These are phyloP conservation scores for Mycena belliarum DNA, from an alignment of 768 basidiomycete species.

Conservation along the genomic window DNA sequence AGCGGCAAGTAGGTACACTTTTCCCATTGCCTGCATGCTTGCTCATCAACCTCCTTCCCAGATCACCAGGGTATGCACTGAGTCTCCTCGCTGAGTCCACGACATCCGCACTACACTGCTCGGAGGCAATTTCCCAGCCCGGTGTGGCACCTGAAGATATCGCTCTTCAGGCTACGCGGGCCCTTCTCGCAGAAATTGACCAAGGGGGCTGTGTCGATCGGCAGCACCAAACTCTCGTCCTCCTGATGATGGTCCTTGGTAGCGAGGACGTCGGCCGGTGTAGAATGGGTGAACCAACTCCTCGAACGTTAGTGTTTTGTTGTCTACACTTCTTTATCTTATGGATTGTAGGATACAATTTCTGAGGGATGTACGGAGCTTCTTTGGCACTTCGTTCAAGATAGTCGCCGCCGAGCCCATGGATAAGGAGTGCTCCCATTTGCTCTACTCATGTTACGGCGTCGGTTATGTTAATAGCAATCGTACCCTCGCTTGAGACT, in stretches of 20 bases:
- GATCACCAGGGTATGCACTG: slow-evolving; percentile 95
- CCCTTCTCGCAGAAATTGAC: slow-evolving; percentile 76
- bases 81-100: slow-evolving; percentile 91
- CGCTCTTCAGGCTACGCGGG: slow-evolving; percentile 76
- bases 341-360: slow-evolving; percentile 75
- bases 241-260: slow-evolving; percentile 93
- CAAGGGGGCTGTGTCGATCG: slow-evolving; percentile 90
- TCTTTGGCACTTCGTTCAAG: slow-evolving; percentile 94
- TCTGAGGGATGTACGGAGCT: slow-evolving; percentile 74
- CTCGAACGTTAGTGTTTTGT: slow-evolving; percentile 65
- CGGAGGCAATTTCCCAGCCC: slow-evolving; percentile 83
- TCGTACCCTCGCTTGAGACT: neutral
- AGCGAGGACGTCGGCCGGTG: slow-evolving; percentile 95
- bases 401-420: slow-evolving; percentile 63
- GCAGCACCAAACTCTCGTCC: slow-evolving; percentile 82
- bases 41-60: slow-evolving; percentile 31
- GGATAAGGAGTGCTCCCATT: slow-evolving; percentile 54
- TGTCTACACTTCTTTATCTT: slow-evolving; percentile 3
- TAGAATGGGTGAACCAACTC: slow-evolving; percentile 80
- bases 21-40: neutral
- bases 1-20: slow-evolving; percentile 83
- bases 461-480: slow-evolving; percentile 91
- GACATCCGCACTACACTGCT: slow-evolving; percentile 82
- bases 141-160: slow-evolving; percentile 92
- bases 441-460: slow-evolving; percentile 89